Evolutionary conservation across 176 grass and related monocot species (phyloP).

Genomic region (Leersia perrieri): DNA sequence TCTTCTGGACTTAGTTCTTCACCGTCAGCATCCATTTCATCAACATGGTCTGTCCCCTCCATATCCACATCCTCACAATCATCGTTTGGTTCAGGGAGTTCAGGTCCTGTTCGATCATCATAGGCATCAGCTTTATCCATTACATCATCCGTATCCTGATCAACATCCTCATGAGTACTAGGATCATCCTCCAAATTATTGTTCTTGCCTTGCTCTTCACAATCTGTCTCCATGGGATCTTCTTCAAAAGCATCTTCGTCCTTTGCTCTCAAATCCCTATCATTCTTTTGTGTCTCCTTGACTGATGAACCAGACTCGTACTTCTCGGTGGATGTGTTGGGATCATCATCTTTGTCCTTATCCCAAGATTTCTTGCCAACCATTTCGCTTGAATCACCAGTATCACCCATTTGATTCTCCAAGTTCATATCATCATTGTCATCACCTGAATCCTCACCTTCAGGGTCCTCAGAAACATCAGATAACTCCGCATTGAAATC

Average conservation of each 20-base stretch:
- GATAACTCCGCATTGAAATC: slow-evolving; percentile 69
- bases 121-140: slow-evolving; percentile 77
- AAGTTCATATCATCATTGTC: slow-evolving; percentile 72
- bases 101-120: slow-evolving; percentile 65
- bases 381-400: slow-evolving; percentile 71
- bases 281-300: slow-evolving; percentile 53
- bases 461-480: slow-evolving; percentile 79
- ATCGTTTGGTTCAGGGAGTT: slow-evolving; percentile 62
- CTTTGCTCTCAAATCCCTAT: slow-evolving; percentile 82
- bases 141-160: slow-evolving; percentile 44
- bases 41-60: slow-evolving; percentile 47
- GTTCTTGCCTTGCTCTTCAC: slow-evolving; percentile 44
- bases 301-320: slow-evolving; percentile 72
- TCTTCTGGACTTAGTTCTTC: slow-evolving; percentile 48
- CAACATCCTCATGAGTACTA: slow-evolving; percentile 42
- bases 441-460: slow-evolving; percentile 43
- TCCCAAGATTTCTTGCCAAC: slow-evolving; percentile 82
- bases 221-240: slow-evolving; percentile 56
- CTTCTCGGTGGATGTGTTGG: slow-evolving; percentile 61
- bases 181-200: slow-evolving; percentile 55
- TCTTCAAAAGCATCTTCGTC: slow-evolving; percentile 63
- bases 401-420: slow-evolving; percentile 88
- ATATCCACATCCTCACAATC: slow-evolving; percentile 53
- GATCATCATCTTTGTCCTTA: slow-evolving; percentile 75
- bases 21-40: slow-evolving; percentile 35